A percentile compares a stretch with the other conserved stretches of the same genome.
Conservation (phyloP, 768 basidiomycete genomes). For the Rhodotorula sphaerocarpa region DNA sequence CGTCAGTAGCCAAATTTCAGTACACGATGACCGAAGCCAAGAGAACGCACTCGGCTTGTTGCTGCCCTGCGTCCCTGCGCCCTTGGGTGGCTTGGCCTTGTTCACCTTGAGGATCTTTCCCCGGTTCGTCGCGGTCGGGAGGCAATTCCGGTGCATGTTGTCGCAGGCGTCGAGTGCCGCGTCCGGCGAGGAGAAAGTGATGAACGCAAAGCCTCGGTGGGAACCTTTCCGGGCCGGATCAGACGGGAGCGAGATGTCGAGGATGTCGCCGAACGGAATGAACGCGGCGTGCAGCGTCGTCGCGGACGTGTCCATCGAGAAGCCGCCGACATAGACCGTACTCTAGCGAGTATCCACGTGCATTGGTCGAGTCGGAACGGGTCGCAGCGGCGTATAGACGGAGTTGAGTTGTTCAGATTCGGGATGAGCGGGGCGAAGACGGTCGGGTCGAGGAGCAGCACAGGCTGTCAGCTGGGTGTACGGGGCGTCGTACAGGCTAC, state of each 20-base stretch:
- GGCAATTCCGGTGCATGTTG: slow-evolving; percentile 69
- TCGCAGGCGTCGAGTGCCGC: slow-evolving; percentile 96
- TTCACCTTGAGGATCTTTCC: slow-evolving; percentile 67
- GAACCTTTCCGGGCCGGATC: slow-evolving; percentile 44
- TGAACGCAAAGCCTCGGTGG: slow-evolving; percentile 79
- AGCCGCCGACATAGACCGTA: slow-evolving; percentile 42
- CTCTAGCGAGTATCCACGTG: too few relatives aligned
- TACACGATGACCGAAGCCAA: neutral
- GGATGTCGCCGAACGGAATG: slow-evolving; percentile 82
- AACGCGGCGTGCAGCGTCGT: slow-evolving; percentile 66
- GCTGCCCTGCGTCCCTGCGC: slow-evolving; percentile 43
- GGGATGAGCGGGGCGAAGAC: neutral
- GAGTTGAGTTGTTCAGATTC: neutral
- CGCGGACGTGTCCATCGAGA: slow-evolving; percentile 54
- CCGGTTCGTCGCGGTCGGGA: slow-evolving; percentile 20
- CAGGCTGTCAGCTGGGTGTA: too few relatives aligned
- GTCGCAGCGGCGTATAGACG: neutral
- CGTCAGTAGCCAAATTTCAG: too few relatives aligned
- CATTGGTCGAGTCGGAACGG: slow-evolving; percentile 6
- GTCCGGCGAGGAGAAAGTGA: slow-evolving; percentile 67
- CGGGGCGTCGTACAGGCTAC: too few relatives aligned
- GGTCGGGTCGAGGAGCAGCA: neutral
- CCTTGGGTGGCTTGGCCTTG: slow-evolving; percentile 73
- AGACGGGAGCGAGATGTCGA: slow-evolving; percentile 80
- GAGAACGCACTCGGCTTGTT: slow-evolving; percentile 35